These are phyloP conservation scores for Exidia glandulosa DNA, from an alignment of 768 basidiomycete genomes.

Conservation along the genomic window DNA sequence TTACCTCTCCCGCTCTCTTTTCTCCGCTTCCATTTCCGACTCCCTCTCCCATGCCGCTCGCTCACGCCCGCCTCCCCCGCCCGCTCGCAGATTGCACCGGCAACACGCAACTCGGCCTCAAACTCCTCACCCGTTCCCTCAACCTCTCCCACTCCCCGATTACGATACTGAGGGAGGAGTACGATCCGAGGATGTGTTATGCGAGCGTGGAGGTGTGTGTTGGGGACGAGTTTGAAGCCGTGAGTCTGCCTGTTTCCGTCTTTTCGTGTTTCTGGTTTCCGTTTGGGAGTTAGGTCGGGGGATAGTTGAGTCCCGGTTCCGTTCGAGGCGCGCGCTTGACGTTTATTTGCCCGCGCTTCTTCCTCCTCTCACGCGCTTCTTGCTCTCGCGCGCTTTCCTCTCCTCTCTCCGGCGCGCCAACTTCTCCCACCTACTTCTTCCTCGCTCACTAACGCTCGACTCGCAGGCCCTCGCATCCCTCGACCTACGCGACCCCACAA, in stretches of 20 bases:
- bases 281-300: too few species aligned
- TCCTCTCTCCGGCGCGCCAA: too few species aligned
- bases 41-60: too few species aligned
- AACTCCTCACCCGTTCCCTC: neutral
- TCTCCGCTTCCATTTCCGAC: too few species aligned
- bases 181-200: conserved; percentile 18
- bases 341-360: too few species aligned
- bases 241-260: too few species aligned
- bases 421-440: neutral
- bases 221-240: conserved; percentile 1
- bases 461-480: too few species aligned
- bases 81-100: neutral
- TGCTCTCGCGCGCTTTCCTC: too few species aligned
- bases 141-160: neutral
- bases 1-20: neutral
- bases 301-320: too few species aligned
- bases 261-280: too few species aligned
- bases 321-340: too few species aligned
- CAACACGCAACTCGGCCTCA: neutral
- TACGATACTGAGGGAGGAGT: neutral
- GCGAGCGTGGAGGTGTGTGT: conserved; percentile 9
- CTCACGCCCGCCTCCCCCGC: neutral
- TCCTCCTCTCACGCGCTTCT: too few species aligned
- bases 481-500: neutral
- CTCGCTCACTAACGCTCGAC: neutral